phyloP scores from a whole-genome alignment of 2,329 filamentous ascomycete species.

The Didymosphaeria variabile region DNA sequence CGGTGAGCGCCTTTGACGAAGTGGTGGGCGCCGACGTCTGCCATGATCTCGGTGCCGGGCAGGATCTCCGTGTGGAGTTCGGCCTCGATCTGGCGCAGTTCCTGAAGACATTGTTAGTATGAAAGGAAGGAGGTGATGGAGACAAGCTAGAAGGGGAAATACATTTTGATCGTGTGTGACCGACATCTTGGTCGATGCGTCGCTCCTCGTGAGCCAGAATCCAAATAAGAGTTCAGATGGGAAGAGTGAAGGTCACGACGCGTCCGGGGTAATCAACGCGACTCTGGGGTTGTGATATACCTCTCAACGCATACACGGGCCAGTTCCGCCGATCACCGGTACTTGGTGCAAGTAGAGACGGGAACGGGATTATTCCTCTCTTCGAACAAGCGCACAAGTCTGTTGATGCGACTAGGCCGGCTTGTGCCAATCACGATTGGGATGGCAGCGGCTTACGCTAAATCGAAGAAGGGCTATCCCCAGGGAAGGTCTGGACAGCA shows the following conservation, averaged over 20 bases:
- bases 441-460: neutral
- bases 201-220: neutral
- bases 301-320: neutral
- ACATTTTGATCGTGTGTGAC: constrained; percentile 20
- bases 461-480: neutral
- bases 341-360: neutral
- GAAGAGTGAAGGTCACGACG: neutral
- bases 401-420: neutral
- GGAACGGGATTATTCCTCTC: neutral
- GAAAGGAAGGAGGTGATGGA: neutral
- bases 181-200: constrained; percentile 16
- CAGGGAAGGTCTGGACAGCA: neutral
- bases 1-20: constrained; percentile 64
- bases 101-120: constrained; percentile 37
- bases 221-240: neutral
- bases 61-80: constrained; percentile 64
- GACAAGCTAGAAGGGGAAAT: neutral
- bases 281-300: constrained; percentile 6
- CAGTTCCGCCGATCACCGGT: neutral
- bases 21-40: constrained; percentile 68
- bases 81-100: constrained; percentile 57
- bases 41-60: constrained; percentile 68
- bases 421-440: neutral
- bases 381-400: constrained; percentile 7
- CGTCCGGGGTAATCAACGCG: neutral